These are phyloP conservation scores for Entomophthora muscae DNA, from an alignment of 371 early-diverging fungal species.

Conservation along the genomic window DNA sequence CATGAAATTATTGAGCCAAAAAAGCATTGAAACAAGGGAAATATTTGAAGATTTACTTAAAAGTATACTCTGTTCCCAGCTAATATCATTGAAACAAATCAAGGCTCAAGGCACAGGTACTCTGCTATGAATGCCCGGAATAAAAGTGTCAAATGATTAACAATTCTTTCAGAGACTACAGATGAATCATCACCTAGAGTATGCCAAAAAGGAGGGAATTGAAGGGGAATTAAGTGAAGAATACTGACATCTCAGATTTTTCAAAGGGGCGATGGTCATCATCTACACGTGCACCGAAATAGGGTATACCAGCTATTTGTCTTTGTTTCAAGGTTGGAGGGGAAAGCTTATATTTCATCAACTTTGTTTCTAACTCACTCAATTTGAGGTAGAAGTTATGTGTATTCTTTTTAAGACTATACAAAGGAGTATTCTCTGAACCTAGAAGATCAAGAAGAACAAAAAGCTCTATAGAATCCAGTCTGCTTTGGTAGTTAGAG, in stretches of 20 bases:
- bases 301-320: slow-evolving; percentile 7
- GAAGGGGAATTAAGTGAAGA: slow-evolving; percentile 74
- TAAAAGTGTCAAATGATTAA: slow-evolving; percentile 26
- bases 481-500: slow-evolving; percentile 17
- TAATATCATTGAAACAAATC: neutral
- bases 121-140: slow-evolving; percentile 32
- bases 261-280: slow-evolving; percentile 92
- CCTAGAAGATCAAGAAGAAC: slow-evolving; percentile 82
- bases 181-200: slow-evolving; percentile 22
- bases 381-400: slow-evolving; percentile 37
- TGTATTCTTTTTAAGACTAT: slow-evolving; percentile 36
- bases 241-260: slow-evolving; percentile 60
- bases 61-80: too few relatives aligned
- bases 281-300: slow-evolving; percentile 26
- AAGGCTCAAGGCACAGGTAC: slow-evolving; percentile 22
- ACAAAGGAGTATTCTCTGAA: slow-evolving; percentile 22
- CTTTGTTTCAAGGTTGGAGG: slow-evolving; percentile 11
- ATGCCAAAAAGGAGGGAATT: slow-evolving; percentile 90
- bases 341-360: slow-evolving; percentile 19
- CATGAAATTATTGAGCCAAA: too few relatives aligned
- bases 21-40: too few relatives aligned
- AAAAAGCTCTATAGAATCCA: slow-evolving; percentile 64
- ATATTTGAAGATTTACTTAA: too few relatives aligned
- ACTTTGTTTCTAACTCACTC: slow-evolving; percentile 21
- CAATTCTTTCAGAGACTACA: slow-evolving; percentile 21